phyloP scores from a whole-genome alignment of 108 stramenopile species.

The Phaeodactylum tricornutum region DNA sequence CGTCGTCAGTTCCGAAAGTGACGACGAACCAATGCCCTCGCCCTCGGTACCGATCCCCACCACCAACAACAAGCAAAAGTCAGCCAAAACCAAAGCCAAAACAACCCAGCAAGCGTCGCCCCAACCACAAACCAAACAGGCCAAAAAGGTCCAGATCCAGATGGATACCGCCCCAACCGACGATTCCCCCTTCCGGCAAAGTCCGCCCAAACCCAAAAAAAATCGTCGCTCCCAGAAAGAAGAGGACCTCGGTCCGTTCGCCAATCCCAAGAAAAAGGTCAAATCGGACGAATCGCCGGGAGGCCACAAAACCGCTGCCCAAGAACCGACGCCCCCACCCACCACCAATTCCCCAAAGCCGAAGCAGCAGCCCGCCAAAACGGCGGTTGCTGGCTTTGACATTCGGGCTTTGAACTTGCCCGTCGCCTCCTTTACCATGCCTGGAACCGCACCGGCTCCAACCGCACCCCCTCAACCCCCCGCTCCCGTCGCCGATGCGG shows the following conservation, averaged over 20 bases:
- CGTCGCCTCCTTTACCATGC: constrained; percentile 59
- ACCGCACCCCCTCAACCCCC: background rate
- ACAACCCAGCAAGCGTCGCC: background rate
- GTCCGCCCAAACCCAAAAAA: background rate
- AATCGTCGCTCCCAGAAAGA: background rate
- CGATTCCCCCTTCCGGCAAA: background rate
- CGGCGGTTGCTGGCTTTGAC: constrained; percentile 25
- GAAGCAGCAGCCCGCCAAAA: constrained; percentile 8
- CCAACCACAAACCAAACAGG: background rate
- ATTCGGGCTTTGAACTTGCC: constrained; percentile 44
- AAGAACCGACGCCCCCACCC: constrained; percentile 7
- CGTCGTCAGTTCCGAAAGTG: constrained; percentile 68
- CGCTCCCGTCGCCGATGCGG: too few species aligned
- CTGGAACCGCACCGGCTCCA: constrained; percentile 1
- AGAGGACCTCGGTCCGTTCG: background rate
- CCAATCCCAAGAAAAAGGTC: background rate
- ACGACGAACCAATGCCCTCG: too few species aligned
- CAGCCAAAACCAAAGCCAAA: constrained; percentile 3
- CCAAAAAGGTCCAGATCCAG: background rate
- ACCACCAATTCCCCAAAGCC: background rate
- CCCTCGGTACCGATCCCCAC: too few species aligned
- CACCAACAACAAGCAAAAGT: constrained; percentile 25
- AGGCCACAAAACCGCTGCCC: constrained; percentile 6
- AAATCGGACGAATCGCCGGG: background rate
- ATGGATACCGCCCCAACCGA: too few species aligned